Conservation (phyloP, 2,329 filamentous ascomycete genomes). For the Paracoccidioides lutzii region DNA sequence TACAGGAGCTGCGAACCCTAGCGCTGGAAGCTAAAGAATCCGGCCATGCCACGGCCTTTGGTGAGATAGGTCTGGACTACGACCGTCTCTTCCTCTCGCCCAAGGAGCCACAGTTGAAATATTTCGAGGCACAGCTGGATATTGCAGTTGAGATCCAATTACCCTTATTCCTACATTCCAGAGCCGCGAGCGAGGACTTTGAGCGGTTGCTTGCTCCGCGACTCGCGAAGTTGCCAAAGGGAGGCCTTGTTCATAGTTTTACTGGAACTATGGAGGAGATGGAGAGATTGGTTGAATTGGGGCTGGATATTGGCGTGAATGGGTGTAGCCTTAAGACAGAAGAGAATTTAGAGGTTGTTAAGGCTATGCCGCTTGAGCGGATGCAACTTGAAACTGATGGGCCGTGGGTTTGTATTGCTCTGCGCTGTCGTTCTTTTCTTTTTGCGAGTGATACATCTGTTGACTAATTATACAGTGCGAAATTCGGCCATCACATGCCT, state of each 20-base stretch:
- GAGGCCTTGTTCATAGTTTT: conserved; percentile 87
- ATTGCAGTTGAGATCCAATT: conserved; percentile 65
- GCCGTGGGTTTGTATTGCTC: conserved; percentile 50
- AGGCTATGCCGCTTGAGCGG: conserved; percentile 60
- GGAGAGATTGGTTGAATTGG: conserved; percentile 62
- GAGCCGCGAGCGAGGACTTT: conserved; percentile 78
- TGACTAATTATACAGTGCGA: conserved; percentile 52
- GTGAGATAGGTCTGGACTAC: conserved; percentile 93
- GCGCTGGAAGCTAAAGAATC: conserved; percentile 45
- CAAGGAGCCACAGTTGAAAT: conserved; percentile 66
- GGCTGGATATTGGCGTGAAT: conserved; percentile 87
- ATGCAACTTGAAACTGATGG: conserved; percentile 95
- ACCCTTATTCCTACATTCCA: conserved; percentile 83
- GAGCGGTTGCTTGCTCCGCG: conserved; percentile 53
- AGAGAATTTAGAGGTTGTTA: conserved; percentile 79
- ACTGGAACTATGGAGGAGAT: conserved; percentile 81
- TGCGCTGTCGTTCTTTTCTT: background rate
- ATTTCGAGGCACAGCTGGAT: conserved; percentile 71
- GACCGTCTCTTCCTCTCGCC: conserved; percentile 76
- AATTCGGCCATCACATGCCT: conserved; percentile 77
- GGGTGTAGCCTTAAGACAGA: conserved; percentile 92
- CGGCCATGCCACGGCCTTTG: conserved; percentile 63
- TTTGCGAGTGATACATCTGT: background rate
- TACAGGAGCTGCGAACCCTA: conserved; percentile 51
- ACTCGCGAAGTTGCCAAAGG: conserved; percentile 54